phyloP scores from a whole-genome alignment of 345 rosid species.

The Eutrema heterophyllum region DNA sequence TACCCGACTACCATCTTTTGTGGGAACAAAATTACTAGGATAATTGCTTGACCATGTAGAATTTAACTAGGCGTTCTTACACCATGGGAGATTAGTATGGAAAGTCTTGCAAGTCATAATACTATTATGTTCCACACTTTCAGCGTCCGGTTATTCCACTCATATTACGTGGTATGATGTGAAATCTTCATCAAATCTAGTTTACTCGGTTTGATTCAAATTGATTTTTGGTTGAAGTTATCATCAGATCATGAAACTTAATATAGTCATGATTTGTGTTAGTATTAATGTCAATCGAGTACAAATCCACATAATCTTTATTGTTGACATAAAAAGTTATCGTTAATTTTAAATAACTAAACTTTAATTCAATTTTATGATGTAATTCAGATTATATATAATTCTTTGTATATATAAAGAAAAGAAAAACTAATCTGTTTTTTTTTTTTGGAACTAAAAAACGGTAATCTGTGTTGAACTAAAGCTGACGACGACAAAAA shows the following conservation, averaged over 20 bases:
- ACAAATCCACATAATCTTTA: background rate
- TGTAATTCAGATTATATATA: background rate
- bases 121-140: slow-evolving; percentile 8
- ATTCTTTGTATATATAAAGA: too few species aligned
- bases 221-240: background rate
- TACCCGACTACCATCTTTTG: too few species aligned
- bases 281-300: background rate
- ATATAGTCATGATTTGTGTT: background rate
- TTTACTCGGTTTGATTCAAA: background rate
- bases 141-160: slow-evolving; percentile 9
- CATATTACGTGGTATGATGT: slow-evolving; percentile 8
- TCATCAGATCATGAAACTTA: background rate
- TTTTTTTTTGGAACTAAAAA: too few species aligned
- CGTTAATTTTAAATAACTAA: background rate
- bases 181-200: background rate
- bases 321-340: background rate
- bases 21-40: too few species aligned
- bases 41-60: too few species aligned
- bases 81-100: too few species aligned
- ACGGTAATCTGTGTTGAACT: background rate
- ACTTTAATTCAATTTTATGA: background rate
- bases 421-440: background rate
- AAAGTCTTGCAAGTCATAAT: slow-evolving; percentile 3
- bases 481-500: background rate
- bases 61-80: too few species aligned